Percentiles rank a stretch among this genome's conserved stretches.
Evolutionary conservation across 2,329 filamentous ascomycete genomes (phyloP).

Genomic region (Talaromyces sp.): DNA sequence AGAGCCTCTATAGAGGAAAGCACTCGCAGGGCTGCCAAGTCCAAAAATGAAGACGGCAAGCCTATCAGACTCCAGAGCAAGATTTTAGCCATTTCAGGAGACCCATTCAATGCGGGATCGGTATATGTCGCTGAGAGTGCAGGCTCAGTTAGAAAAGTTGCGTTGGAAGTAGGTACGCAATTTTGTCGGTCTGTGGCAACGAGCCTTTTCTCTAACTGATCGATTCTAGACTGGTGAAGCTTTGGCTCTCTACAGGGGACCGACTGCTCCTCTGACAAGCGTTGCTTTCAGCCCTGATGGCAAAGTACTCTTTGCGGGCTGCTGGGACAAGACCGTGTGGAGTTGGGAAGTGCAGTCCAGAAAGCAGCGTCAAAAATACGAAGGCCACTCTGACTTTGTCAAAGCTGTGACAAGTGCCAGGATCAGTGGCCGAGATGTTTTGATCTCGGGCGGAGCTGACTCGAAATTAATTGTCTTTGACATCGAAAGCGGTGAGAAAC

Average conservation of each 20-base stretch:
- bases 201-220: not conserved
- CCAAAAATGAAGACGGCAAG: slow-evolving; percentile 76
- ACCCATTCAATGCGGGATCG: slow-evolving; percentile 56
- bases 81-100: slow-evolving; percentile 65
- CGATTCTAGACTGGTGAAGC: slow-evolving; percentile 38
- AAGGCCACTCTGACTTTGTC: slow-evolving; percentile 85
- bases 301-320: slow-evolving; percentile 71
- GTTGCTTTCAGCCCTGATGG: slow-evolving; percentile 57
- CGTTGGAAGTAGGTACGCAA: slow-evolving; percentile 62
- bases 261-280: slow-evolving; percentile 73
- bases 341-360: slow-evolving; percentile 65
- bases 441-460: slow-evolving; percentile 73
- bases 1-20: slow-evolving; percentile 46
- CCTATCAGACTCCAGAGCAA: slow-evolving; percentile 81
- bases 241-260: slow-evolving; percentile 59
- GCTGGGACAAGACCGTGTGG: slow-evolving; percentile 92
- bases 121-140: slow-evolving; percentile 82
- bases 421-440: slow-evolving; percentile 54
- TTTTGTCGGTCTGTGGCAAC: not conserved
- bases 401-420: slow-evolving; percentile 65
- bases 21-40: slow-evolving; percentile 61
- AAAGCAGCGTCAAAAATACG: slow-evolving; percentile 53
- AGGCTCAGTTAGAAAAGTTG: slow-evolving; percentile 69
- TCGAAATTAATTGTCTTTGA: slow-evolving; percentile 83
- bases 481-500: slow-evolving; percentile 56